Evolutionary conservation across 345 rosid species (phyloP), one percentile per base, ranked within the genome.

Genomic region (Clausena lansium): DNA sequence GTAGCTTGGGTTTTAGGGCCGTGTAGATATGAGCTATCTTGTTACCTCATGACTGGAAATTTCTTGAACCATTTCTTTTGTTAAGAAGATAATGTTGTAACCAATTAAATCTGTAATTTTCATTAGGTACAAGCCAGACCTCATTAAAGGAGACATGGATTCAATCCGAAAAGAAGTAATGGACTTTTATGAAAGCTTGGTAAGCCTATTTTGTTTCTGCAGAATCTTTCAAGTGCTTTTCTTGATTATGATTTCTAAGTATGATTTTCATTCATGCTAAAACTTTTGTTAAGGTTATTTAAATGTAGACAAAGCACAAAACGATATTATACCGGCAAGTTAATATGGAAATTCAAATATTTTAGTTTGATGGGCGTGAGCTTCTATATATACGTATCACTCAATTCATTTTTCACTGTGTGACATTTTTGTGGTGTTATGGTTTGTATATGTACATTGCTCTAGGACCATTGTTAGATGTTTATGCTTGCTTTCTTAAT

Each of bases 141-240:
- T 89, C 58, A 97, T 97, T 76, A 91, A 91, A 80, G 99, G 98
- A 82, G 99, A 97, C 80, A 89, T 97, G 99, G 99, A 97, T 74
- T 97, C 99, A 10, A 77, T 94, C 65, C 85, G 94, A 5, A 74
- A 47, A 27, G 96, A 91, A 77, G 97, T 97, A 25, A 81, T 77
- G 70, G 80, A 88, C 19, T 97, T 91, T 80, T 97, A 94, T 80
- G 3, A 65, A 6, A 85, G 65, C 78, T 80, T 89, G 88, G 99
- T 94, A 84, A 81, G 83, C 74, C 65, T 4, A 25, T 27, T 39
- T 39, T 75, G 32, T 9, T 45, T 77, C 30, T 36, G 38, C 36
- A 20, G 62, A 63, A 66, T 39, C 36, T 35, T 32, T 70, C 57
- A 11, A 57, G 28, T 50, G 17, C 6, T 54, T 67, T 45, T 4